Evolutionary conservation across 2,329 filamentous ascomycete species (phyloP).

Genomic region (Colletotrichum caudatum): DNA sequence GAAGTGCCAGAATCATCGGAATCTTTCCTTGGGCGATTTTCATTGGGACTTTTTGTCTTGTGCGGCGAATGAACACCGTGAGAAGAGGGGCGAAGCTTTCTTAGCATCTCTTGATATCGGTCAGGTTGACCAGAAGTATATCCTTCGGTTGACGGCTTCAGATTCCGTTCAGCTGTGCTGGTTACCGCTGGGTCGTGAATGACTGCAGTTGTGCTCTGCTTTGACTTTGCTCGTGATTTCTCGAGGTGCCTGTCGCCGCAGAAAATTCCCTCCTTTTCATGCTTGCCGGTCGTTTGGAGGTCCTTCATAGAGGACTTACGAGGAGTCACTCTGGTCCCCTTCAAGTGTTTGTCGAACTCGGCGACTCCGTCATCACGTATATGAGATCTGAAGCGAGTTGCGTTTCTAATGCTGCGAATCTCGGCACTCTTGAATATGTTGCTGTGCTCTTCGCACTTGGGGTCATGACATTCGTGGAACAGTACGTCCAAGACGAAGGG

Average conservation of each 20-base stretch:
- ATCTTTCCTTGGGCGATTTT: conserved; percentile 13
- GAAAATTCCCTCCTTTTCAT: not conserved
- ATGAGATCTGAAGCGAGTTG: conserved; percentile 28
- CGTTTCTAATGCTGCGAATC: conserved; percentile 34
- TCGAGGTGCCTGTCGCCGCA: not conserved
- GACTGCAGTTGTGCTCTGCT: conserved; percentile 4
- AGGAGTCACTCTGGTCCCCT: conserved; percentile 11
- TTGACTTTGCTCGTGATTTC: not conserved
- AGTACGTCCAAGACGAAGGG: conserved; percentile 32
- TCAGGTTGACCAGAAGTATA: not conserved
- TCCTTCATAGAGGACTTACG: conserved; percentile 34
- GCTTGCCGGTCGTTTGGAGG: not conserved
- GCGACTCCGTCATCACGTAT: not conserved
- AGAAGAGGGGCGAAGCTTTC: conserved; percentile 25
- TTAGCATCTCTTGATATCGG: conserved; percentile 32
- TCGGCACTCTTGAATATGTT: conserved; percentile 31
- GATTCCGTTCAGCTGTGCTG: not conserved
- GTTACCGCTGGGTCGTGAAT: conserved; percentile 29
- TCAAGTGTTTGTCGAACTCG: conserved; percentile 24
- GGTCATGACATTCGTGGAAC: conserved; percentile 26
- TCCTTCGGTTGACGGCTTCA: not conserved
- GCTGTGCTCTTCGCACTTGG: conserved; percentile 18
- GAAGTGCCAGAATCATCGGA: conserved; percentile 11
- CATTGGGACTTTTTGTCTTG: not conserved
- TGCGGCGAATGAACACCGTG: not conserved